These are phyloP conservation scores for Lizonia empirigonia DNA, from an alignment of 2,329 filamentous ascomycete genomes.

Conservation along the genomic window DNA sequence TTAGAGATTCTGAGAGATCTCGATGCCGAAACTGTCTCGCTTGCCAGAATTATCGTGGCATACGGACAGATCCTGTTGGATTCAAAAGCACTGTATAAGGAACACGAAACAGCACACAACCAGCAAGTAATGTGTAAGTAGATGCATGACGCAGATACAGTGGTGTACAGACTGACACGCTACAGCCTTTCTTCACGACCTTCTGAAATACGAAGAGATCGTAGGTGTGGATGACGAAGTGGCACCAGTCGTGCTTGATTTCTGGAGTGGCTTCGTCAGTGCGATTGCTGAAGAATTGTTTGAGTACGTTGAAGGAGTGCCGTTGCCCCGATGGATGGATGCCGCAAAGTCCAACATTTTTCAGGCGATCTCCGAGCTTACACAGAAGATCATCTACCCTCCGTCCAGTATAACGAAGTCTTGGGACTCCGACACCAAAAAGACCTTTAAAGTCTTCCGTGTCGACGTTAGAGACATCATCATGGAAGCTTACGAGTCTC, in stretches of 20 bases:
- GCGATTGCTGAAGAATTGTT: slow-evolving; percentile 63
- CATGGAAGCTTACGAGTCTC: slow-evolving; percentile 69
- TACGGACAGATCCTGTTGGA: slow-evolving; percentile 45
- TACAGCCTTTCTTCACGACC: slow-evolving; percentile 61
- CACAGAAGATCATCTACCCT: slow-evolving; percentile 73
- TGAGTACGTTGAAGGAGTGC: slow-evolving; percentile 38
- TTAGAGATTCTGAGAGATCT: slow-evolving; percentile 44
- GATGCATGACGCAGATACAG: neutral
- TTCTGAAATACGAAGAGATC: slow-evolving; percentile 69
- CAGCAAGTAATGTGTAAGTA: slow-evolving; percentile 46
- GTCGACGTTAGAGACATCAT: slow-evolving; percentile 81
- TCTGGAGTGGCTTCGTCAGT: slow-evolving; percentile 80
- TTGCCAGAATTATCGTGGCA: slow-evolving; percentile 45
- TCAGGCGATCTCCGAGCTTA: slow-evolving; percentile 69
- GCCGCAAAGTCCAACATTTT: slow-evolving; percentile 65
- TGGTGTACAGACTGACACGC: slow-evolving; percentile 10
- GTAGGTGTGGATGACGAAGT: slow-evolving; percentile 75
- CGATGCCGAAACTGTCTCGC: slow-evolving; percentile 42
- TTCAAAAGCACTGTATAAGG: slow-evolving; percentile 53
- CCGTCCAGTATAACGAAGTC: slow-evolving; percentile 60
- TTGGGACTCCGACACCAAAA: slow-evolving; percentile 73
- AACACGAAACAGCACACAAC: slow-evolving; percentile 47
- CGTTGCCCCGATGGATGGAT: slow-evolving; percentile 60
- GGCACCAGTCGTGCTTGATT: slow-evolving; percentile 75
- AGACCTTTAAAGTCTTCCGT: slow-evolving; percentile 72